phyloP scores from a whole-genome alignment of 2,329 filamentous ascomycete species.

The Chaetothyriales sp. region DNA sequence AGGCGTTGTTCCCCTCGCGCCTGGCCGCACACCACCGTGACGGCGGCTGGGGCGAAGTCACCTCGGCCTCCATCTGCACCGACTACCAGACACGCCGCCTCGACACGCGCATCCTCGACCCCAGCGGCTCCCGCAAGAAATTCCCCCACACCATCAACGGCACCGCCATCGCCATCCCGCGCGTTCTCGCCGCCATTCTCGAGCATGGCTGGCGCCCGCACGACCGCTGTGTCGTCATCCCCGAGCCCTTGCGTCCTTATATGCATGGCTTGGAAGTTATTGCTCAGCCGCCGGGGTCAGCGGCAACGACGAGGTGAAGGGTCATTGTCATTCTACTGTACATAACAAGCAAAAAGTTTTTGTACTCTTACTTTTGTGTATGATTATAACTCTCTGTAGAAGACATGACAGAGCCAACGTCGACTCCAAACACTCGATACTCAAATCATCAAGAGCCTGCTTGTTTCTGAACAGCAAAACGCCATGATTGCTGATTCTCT shows the following conservation, averaged over 20 bases:
- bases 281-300: conserved; percentile 1
- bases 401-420: neutral
- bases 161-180: conserved; percentile 79
- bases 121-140: conserved; percentile 39
- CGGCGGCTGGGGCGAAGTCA: conserved; percentile 84
- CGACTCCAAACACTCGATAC: neutral
- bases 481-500: too few relatives aligned
- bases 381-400: neutral
- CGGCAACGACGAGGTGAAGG: neutral
- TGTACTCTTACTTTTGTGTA: neutral
- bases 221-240: conserved; percentile 59
- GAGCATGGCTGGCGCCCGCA: conserved; percentile 70
- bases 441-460: neutral
- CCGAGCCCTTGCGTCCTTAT: conserved; percentile 65
- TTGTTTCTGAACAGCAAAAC: too few relatives aligned
- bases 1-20: conserved; percentile 82
- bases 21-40: conserved; percentile 35
- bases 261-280: conserved; percentile 67
- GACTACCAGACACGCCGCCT: conserved; percentile 85
- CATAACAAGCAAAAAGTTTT: neutral
- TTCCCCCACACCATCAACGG: conserved; percentile 91
- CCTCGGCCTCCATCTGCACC: conserved; percentile 77
- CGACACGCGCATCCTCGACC: conserved; percentile 54
- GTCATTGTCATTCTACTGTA: too few relatives aligned
- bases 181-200: conserved; percentile 74